Evolutionary conservation across 768 basidiomycete species (phyloP).

Genomic region (Terana coerulea): DNA sequence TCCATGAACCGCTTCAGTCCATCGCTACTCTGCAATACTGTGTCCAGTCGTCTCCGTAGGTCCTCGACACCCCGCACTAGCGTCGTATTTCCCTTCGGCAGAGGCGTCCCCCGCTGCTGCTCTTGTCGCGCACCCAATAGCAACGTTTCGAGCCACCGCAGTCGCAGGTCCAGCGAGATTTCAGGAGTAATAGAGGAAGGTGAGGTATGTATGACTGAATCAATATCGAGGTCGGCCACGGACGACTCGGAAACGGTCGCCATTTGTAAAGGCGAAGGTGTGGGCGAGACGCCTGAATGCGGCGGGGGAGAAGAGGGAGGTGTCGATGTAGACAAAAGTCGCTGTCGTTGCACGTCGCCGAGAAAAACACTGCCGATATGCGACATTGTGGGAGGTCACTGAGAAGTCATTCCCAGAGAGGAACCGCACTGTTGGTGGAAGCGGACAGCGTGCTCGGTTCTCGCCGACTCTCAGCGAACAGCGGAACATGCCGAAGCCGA

Average conservation of each 20-base stretch:
- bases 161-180: conserved; percentile 68
- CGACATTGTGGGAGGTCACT: conserved; percentile 1
- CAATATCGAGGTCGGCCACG: background rate
- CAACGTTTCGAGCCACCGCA: conserved; percentile 79
- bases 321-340: conserved; percentile 53
- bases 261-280: conserved; percentile 14
- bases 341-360: conserved; percentile 68
- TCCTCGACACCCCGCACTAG: conserved; percentile 57
- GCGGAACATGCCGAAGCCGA: no score
- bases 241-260: conserved; percentile 16
- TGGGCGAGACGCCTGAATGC: conserved; percentile 7
- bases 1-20: conserved; percentile 71
- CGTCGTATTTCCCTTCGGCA: conserved; percentile 48
- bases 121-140: conserved; percentile 60
- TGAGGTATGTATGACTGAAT: conserved; percentile 19
- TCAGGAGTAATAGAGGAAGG: conserved; percentile 51
- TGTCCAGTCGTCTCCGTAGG: conserved; percentile 53
- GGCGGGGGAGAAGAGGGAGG: conserved; percentile 44
- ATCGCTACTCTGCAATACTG: conserved; percentile 63
- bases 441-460: background rate
- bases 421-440: background rate
- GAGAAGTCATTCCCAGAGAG: background rate
- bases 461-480: background rate
- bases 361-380: conserved; percentile 75
- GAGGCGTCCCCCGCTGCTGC: conserved; percentile 18